Conservation (phyloP, 768 basidiomycete genomes). For the Zangia roseola region DNA sequence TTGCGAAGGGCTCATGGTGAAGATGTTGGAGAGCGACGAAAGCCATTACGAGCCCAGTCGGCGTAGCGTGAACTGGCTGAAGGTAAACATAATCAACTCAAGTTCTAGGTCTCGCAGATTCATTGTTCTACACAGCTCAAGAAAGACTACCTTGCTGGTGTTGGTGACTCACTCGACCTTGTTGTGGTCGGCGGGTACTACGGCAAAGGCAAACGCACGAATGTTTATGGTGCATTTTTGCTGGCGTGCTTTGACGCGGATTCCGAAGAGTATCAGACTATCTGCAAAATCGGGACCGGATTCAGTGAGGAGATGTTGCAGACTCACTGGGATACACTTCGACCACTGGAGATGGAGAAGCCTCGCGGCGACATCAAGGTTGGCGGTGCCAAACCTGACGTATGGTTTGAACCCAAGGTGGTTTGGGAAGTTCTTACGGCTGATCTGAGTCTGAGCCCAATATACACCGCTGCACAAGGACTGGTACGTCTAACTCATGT, state of each 20-base stretch:
- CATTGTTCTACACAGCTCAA: conserved; percentile 64
- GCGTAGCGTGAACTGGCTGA: conserved; percentile 96
- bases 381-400: conserved; percentile 93
- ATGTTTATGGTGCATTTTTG: conserved; percentile 96
- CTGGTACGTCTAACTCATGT: conserved; percentile 49
- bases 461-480: conserved; percentile 94
- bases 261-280: conserved; percentile 91
- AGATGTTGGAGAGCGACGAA: conserved; percentile 91
- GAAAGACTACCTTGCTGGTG: conserved; percentile 95
- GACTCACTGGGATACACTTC: conserved; percentile 75
- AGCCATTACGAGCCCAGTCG: conserved; percentile 96
- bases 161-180: conserved; percentile 95
- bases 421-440: conserved; percentile 99
- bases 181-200: conserved; percentile 98
- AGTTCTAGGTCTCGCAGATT: not conserved
- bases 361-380: conserved; percentile 81
- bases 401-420: conserved; percentile 96
- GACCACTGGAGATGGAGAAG: conserved; percentile 70
- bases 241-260: conserved; percentile 96
- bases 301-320: conserved; percentile 92
- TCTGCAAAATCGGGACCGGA: conserved; percentile 99
- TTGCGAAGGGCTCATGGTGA: conserved; percentile 99
- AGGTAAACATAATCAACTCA: conserved; percentile 50
- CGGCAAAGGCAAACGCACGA: conserved; percentile 96
- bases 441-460: conserved; percentile 92